Evolutionary conservation across 1,139 yeast species (phyloP).

Genomic region (Yarrowia galli): DNA sequence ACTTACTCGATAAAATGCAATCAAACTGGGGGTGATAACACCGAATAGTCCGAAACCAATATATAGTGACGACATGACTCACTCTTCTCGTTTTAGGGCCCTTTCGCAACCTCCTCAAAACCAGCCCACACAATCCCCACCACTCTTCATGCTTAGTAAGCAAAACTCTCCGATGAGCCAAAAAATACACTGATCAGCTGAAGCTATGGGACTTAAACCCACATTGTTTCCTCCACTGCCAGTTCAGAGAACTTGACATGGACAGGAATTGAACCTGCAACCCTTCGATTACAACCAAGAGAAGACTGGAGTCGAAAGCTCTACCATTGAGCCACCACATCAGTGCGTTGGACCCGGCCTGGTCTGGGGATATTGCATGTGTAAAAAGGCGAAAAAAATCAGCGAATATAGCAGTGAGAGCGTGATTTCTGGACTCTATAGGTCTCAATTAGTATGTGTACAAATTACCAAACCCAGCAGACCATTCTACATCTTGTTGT

Average conservation of each 20-base stretch:
- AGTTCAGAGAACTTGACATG: constrained; percentile 56
- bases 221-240: constrained; percentile 21
- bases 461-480: not conserved
- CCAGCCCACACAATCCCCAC: not conserved
- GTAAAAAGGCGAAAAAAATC: not conserved
- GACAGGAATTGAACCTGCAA: constrained; percentile 81
- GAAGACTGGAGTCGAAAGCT: constrained; percentile 83
- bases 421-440: too few relatives aligned
- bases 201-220: constrained; percentile 27
- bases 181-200: constrained; percentile 30
- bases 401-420: not conserved
- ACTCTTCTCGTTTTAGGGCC: too few relatives aligned
- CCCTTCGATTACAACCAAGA: constrained; percentile 63
- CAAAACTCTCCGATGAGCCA: not conserved
- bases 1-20: not conserved
- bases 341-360: constrained; percentile 45
- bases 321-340: constrained; percentile 94
- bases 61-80: too few relatives aligned
- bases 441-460: not conserved
- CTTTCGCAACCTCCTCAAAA: too few relatives aligned
- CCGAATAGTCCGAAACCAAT: too few relatives aligned
- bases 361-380: not conserved
- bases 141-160: not conserved
- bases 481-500: too few relatives aligned
- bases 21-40: not conserved